A percentile compares a stretch with the other conserved stretches of the same genome.
Evolutionary conservation across 768 basidiomycete genomes (phyloP).

Genomic region (Lentinula guzmanii): DNA sequence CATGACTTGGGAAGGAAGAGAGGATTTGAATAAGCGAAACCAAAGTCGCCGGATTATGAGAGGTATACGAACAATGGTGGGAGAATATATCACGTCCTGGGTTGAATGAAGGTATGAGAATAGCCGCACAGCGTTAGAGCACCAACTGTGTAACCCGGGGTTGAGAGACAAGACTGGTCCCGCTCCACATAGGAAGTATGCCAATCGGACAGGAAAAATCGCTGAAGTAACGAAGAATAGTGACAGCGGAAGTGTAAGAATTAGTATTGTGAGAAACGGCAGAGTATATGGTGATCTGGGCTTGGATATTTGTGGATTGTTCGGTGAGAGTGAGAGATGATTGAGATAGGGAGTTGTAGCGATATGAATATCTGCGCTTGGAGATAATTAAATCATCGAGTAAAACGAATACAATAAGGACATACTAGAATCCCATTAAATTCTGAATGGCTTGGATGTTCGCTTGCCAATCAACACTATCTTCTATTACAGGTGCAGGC

Average conservation of each 20-base stretch:
- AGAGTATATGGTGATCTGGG: constrained; percentile 44
- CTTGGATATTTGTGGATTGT: constrained; percentile 30
- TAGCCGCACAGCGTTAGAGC: neutral
- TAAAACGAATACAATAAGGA: constrained; percentile 7
- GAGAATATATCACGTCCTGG: neutral
- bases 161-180: constrained; percentile 48
- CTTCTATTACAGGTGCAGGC: constrained; percentile 38
- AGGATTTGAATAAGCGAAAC: neutral
- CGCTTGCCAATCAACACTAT: constrained; percentile 74
- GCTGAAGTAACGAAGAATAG: constrained; percentile 38
- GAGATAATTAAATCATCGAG: neutral
- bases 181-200: constrained; percentile 43
- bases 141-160: constrained; percentile 29
- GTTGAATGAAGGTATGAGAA: neutral
- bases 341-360: constrained; percentile 42
- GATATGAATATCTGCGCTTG: constrained; percentile 60
- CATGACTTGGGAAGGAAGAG: neutral
- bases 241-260: constrained; percentile 47
- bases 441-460: constrained; percentile 90
- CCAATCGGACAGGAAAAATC: constrained; percentile 39
- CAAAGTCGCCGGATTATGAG: neutral
- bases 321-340: constrained; percentile 44
- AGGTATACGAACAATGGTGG: neutral
- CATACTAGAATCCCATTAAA: constrained; percentile 80
- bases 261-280: constrained; percentile 43